Conservation (phyloP, 805 yeast species). For the Metschnikowia rubicola region DNA sequence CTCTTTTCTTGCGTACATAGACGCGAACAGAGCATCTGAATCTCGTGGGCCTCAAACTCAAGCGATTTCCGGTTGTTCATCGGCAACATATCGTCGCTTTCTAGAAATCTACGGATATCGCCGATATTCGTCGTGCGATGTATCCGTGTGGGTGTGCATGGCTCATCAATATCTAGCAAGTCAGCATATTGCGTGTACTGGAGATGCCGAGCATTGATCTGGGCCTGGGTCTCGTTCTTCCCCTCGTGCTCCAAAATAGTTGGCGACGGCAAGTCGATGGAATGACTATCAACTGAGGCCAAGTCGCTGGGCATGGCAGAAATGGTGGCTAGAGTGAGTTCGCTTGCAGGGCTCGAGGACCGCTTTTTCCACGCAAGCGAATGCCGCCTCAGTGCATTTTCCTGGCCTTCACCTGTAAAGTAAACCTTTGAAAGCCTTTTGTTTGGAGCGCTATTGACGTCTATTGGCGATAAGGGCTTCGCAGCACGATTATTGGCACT, state of each 20-base stretch:
- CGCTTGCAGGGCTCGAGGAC: slow-evolving; percentile 11
- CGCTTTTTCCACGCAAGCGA: slow-evolving; percentile 4
- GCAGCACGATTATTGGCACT: not conserved
- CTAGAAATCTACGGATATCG: slow-evolving; percentile 10
- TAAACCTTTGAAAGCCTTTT: slow-evolving; percentile 2
- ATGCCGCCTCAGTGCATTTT: slow-evolving; percentile 4
- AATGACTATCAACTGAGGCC: slow-evolving; percentile 7
- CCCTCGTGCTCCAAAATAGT: not conserved
- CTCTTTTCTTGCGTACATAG: not conserved
- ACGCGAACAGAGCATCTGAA: slow-evolving; percentile 4
- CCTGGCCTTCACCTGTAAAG: not conserved
- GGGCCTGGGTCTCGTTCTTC: not conserved
- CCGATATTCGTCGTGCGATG: slow-evolving; percentile 15
- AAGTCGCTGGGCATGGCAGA: slow-evolving; percentile 8
- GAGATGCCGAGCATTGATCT: slow-evolving; percentile 1
- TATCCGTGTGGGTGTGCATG: slow-evolving; percentile 4
- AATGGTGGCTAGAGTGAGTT: slow-evolving; percentile 12
- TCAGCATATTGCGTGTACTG: slow-evolving; percentile 6
- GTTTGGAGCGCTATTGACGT: not conserved
- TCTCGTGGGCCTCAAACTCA: slow-evolving; percentile 15
- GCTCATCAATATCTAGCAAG: slow-evolving; percentile 7
- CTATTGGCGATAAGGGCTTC: slow-evolving; percentile 2
- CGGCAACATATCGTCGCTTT: slow-evolving; percentile 11
- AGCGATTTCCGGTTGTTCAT: slow-evolving; percentile 15
- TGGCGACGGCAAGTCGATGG: slow-evolving; percentile 8